Percentiles rank a stretch among this genome's conserved stretches.
Conservation (phyloP, 2,329 filamentous ascomycete genomes). For the Diatrype stigma region DNA sequence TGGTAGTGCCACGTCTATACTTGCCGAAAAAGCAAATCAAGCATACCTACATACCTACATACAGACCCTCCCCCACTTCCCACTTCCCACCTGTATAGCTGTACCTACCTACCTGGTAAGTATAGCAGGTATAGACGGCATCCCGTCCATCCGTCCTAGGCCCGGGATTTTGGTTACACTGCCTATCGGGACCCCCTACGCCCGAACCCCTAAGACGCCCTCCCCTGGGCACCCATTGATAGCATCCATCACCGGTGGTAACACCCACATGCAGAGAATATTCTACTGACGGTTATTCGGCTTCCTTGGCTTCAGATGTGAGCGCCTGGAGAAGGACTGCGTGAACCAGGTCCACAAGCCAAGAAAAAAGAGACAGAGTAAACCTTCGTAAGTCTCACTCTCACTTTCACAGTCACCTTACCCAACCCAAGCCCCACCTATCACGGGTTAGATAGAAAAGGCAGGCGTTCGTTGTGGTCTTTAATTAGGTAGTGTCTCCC, state of each 20-base stretch:
- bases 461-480: too few relatives aligned
- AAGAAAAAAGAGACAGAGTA: conserved; percentile 47
- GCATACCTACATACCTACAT: too few relatives aligned
- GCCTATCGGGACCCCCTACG: background rate
- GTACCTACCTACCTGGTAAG: too few relatives aligned
- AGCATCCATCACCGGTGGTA: background rate
- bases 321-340: conserved; percentile 45
- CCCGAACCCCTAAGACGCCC: too few relatives aligned
- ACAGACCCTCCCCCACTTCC: too few relatives aligned
- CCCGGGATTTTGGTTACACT: background rate
- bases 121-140: too few relatives aligned
- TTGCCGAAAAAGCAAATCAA: too few relatives aligned
- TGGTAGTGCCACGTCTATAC: background rate
- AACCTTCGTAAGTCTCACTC: conserved; percentile 42
- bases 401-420: too few relatives aligned
- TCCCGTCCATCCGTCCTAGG: background rate
- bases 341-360: conserved; percentile 43
- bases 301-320: conserved; percentile 32
- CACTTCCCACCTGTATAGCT: too few relatives aligned
- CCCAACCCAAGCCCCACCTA: background rate
- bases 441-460: background rate
- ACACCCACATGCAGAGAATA: background rate
- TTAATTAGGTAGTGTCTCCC: too few relatives aligned
- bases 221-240: too few relatives aligned
- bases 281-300: conserved; percentile 8